phyloP scores from a whole-genome alignment of 1,139 yeast species.

The Blastobotrys elegans region DNA sequence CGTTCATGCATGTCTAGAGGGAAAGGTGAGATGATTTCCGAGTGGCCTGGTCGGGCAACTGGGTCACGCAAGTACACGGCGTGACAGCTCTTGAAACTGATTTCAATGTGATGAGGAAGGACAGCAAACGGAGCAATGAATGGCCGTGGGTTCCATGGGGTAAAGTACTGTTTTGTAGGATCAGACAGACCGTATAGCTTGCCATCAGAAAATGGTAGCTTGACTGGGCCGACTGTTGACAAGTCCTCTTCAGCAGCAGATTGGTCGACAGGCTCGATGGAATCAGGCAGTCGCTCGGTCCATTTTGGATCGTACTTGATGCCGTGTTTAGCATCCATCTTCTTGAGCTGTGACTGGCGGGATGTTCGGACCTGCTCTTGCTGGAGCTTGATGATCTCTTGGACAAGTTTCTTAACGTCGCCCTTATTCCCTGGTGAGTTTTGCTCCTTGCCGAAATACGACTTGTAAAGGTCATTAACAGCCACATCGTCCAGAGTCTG shows the following conservation, averaged over 20 bases:
- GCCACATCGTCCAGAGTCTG: slow-evolving; percentile 7
- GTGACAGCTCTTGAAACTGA: slow-evolving; percentile 87
- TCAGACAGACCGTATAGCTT: slow-evolving; percentile 72
- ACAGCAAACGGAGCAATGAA: slow-evolving; percentile 90
- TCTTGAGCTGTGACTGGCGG: slow-evolving; percentile 25
- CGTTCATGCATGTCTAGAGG: slow-evolving; percentile 81
- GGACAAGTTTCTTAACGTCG: slow-evolving; percentile 51
- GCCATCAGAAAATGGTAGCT: slow-evolving; percentile 42
- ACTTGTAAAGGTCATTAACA: slow-evolving; percentile 10
- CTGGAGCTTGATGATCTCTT: slow-evolving; percentile 49
- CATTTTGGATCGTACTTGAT: slow-evolving; percentile 53
- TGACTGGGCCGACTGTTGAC: slow-evolving; percentile 24
- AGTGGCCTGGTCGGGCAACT: slow-evolving; percentile 93
- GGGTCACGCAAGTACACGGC: slow-evolving; percentile 96
- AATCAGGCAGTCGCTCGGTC: slow-evolving; percentile 46
- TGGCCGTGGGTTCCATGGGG: slow-evolving; percentile 96
- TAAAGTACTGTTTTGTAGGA: slow-evolving; percentile 75
- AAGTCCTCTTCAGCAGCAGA: slow-evolving; percentile 52
- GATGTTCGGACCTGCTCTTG: slow-evolving; percentile 47
- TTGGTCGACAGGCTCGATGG: slow-evolving; percentile 47
- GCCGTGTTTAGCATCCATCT: slow-evolving; percentile 24
- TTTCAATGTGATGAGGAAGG: slow-evolving; percentile 85
- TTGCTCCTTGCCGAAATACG: slow-evolving; percentile 11
- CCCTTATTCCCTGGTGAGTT: slow-evolving; percentile 21
- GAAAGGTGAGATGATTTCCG: slow-evolving; percentile 92